Conservation (phyloP, 2,329 filamentous ascomycete genomes). For the Didymella keratinophila region DNA sequence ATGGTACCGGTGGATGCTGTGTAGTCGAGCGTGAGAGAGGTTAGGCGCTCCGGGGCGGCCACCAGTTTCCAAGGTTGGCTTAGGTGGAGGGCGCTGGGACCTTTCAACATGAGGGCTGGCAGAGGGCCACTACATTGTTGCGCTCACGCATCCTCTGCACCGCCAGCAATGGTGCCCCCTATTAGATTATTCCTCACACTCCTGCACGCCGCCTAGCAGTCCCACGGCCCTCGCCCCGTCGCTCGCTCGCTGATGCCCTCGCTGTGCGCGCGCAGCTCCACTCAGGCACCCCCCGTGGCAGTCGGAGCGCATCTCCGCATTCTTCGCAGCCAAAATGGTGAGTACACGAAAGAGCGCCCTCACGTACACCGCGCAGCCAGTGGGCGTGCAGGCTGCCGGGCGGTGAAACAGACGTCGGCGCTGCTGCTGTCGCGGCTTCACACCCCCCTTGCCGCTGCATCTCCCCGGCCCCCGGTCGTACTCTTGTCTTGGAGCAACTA, state of each 20-base stretch:
- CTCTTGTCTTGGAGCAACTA: background rate
- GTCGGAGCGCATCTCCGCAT: conserved; percentile 27
- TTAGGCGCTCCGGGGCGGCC: conserved; percentile 12
- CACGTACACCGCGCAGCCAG: conserved; percentile 11
- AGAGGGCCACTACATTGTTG: conserved; percentile 7
- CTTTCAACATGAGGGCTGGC: conserved; percentile 11
- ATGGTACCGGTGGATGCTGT: background rate
- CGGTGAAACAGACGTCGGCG: conserved; percentile 13
- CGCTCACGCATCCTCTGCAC: conserved; percentile 2
- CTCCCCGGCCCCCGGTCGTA: conserved; percentile 1
- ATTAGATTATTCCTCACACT: background rate
- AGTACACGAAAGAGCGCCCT: conserved; percentile 20
- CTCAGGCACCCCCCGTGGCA: conserved; percentile 30
- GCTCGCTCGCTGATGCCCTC: conserved; percentile 18
- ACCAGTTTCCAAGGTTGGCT: conserved; percentile 8
- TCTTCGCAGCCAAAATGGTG: conserved; percentile 34
- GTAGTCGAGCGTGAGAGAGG: background rate
- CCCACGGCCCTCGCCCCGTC: background rate
- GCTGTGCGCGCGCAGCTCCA: conserved; percentile 19
- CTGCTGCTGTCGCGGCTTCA: conserved; percentile 15
- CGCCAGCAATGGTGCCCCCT: conserved; percentile 19
- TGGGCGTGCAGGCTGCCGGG: conserved; percentile 6
- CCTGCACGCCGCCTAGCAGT: conserved; percentile 13
- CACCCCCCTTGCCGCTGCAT: conserved; percentile 11
- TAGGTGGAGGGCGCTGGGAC: conserved; percentile 11